phyloP scores from a whole-genome alignment of 2,329 filamentous ascomycete species.

The Plenodomus tracheiphilus region DNA sequence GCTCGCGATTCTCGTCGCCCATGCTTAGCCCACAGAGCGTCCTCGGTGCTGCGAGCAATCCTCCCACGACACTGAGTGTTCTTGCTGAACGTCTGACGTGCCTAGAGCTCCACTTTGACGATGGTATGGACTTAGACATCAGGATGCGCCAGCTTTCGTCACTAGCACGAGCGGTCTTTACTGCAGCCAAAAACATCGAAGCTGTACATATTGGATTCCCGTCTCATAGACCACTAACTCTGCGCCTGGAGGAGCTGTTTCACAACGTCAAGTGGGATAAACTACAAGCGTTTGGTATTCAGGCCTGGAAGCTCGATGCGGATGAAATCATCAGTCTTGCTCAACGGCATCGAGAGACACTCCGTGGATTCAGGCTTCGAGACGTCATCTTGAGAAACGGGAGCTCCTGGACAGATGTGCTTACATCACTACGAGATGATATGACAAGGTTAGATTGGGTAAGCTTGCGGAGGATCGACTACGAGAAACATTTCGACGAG shows the following conservation, averaged over 20 bases:
- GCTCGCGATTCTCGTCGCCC: slow-evolving; percentile 64
- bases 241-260: slow-evolving; percentile 64
- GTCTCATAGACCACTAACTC: slow-evolving; percentile 57
- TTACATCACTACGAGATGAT: slow-evolving; percentile 59
- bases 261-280: slow-evolving; percentile 64
- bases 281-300: slow-evolving; percentile 65
- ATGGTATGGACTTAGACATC: slow-evolving; percentile 58
- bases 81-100: slow-evolving; percentile 63
- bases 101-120: slow-evolving; percentile 66
- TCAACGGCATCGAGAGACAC: slow-evolving; percentile 57
- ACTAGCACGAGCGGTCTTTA: slow-evolving; percentile 62
- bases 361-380: slow-evolving; percentile 63
- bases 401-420: slow-evolving; percentile 64
- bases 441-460: slow-evolving; percentile 64
- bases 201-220: slow-evolving; percentile 68
- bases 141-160: slow-evolving; percentile 61
- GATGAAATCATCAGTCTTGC: slow-evolving; percentile 64
- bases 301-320: slow-evolving; percentile 64
- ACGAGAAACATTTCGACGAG: slow-evolving; percentile 58
- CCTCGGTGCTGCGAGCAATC: slow-evolving; percentile 53
- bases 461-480: slow-evolving; percentile 64
- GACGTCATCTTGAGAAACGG: slow-evolving; percentile 64
- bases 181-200: slow-evolving; percentile 61
- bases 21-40: slow-evolving; percentile 65
- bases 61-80: slow-evolving; percentile 52